Base-by-base conservation (phyloP, 192 early-diverging fungal species). In the Linnemannia hyalina region DNA sequence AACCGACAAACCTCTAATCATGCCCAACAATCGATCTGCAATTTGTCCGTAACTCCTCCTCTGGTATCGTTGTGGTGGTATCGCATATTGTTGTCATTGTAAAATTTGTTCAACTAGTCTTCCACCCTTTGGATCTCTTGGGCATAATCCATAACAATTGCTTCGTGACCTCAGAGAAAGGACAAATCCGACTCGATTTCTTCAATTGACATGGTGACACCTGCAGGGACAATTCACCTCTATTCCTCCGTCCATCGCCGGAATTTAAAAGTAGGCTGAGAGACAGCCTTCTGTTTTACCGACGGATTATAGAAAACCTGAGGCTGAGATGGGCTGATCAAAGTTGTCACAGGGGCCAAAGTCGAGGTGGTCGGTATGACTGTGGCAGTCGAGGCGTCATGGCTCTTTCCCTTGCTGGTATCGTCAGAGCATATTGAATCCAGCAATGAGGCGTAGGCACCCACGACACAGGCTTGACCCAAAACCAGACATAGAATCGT, bases 391-490 rank as follows among this genome's bases (percentile, higher is more conserved):
- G 55, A 36, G 52, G 13, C 23, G 36, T 20, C 35, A 35, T 1
- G 0, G 1, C 35, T 35, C 35, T 35, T 18, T 35, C 52, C 35
- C 4, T 54, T 35, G 35, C 35, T 52, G 41, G n/a, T n/a, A 26
- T 42, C 47, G 15, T 35, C 35, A 35, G 35, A 35, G 35, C 38
- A n/a, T 42, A 8, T 42, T 47, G 72, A 42, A 23, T 74, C 16
- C 46, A 36, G 18, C 32, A 65, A 38, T 60, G 40, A 26, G 26
- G 74, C 74, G 54, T 47, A 38, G 6, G 74, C 55, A 26, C 74
- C 74, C 16, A 76, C 74, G 4, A 76, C 74, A 42, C 13, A 76
- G 35, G 74, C 60, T 65, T 76, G 74, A 44, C 74, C 74, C 13
- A 76, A 42, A 13, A 68, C 60, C 23, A 76, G 0, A 26, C 60